phyloP scores from a whole-genome alignment of 75 land plant species.

The Picea glauca region DNA sequence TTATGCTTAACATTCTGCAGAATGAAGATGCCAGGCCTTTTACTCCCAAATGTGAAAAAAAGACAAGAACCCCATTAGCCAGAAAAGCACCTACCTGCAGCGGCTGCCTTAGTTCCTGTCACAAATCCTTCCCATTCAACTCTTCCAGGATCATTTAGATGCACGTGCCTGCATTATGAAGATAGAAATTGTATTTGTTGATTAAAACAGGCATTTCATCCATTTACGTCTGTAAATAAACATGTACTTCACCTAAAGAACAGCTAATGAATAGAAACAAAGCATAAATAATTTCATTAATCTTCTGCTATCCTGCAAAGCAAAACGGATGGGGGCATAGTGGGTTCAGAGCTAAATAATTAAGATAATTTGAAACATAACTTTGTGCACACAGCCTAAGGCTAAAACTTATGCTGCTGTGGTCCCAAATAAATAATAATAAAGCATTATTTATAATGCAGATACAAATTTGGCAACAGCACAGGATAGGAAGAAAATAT shows the following conservation, averaged over 20 bases:
- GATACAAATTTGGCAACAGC: background rate
- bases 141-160: constrained; percentile 97
- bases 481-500: background rate
- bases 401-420: background rate
- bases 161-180: constrained; percentile 67
- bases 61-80: background rate
- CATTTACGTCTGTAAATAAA: background rate
- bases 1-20: background rate
- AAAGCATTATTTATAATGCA: background rate
- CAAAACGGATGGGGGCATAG: background rate
- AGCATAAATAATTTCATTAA: background rate
- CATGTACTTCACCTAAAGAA: background rate
- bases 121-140: constrained; percentile 97
- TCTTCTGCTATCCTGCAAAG: background rate
- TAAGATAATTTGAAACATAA: background rate
- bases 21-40: background rate
- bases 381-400: background rate
- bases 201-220: background rate
- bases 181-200: background rate
- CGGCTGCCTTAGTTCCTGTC: constrained; percentile 93
- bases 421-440: background rate
- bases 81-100: constrained; percentile 61
- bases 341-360: background rate
- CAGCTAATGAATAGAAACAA: background rate
- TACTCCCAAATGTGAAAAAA: background rate